Conservation (phyloP, 1,284 basidiomycete genomes). For the Cystobasidium sp. region DNA sequence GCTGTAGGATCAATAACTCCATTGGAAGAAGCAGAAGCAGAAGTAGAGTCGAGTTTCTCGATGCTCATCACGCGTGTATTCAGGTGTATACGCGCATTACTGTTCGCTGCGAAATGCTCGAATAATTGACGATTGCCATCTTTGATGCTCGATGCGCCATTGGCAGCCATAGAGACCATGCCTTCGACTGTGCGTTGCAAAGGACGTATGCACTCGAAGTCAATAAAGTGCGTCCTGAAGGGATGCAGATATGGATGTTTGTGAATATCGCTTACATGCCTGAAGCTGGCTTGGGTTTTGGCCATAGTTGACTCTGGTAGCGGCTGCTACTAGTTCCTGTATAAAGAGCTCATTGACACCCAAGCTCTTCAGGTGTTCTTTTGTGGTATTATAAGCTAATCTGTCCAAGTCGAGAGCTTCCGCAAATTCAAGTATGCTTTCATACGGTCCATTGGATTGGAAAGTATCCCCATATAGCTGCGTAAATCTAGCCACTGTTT, state of each 20-base stretch:
- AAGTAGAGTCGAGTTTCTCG: background rate
- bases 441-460: slow-evolving; percentile 65
- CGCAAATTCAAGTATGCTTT: slow-evolving; percentile 66
- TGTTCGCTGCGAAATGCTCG: slow-evolving; percentile 70
- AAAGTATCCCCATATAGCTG: slow-evolving; percentile 66
- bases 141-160: slow-evolving; percentile 68
- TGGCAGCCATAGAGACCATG: slow-evolving; percentile 72
- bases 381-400: slow-evolving; percentile 54
- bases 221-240: background rate
- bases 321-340: slow-evolving; percentile 78
- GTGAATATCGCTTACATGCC: slow-evolving; percentile 16
- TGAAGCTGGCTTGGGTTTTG: slow-evolving; percentile 77
- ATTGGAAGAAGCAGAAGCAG: background rate
- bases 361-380: slow-evolving; percentile 66
- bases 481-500: slow-evolving; percentile 65
- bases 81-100: slow-evolving; percentile 65
- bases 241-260: background rate
- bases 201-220: background rate
- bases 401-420: slow-evolving; percentile 62
- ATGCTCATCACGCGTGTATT: slow-evolving; percentile 65
- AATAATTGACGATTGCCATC: slow-evolving; percentile 89
- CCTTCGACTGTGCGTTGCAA: slow-evolving; percentile 68
- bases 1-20: slow-evolving; percentile 45
- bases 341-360: slow-evolving; percentile 64
- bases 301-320: slow-evolving; percentile 86